These are phyloP conservation scores for Penicillium verhagenii DNA, from an alignment of 495 filamentous ascomycete species.

Conservation along the genomic window DNA sequence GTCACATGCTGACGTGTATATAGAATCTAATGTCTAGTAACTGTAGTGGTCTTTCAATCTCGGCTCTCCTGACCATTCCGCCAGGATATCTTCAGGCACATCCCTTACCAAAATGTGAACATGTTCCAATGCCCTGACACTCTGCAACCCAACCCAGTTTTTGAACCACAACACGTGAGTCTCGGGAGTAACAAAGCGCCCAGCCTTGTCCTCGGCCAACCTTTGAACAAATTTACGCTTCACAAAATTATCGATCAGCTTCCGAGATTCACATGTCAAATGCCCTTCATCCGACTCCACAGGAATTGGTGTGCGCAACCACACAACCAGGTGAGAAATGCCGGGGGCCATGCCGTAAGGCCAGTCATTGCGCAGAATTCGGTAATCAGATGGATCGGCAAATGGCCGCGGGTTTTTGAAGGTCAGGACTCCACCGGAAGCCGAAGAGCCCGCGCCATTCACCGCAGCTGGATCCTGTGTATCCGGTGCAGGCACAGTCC, in stretches of 20 bases:
- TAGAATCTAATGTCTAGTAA: neutral
- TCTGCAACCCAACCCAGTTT: slow-evolving; percentile 89
- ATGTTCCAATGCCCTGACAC: slow-evolving; percentile 79
- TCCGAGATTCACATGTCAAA: slow-evolving; percentile 65
- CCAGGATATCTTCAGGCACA: slow-evolving; percentile 56
- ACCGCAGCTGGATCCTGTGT: neutral
- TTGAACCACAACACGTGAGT: slow-evolving; percentile 86
- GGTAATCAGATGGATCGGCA: slow-evolving; percentile 66
- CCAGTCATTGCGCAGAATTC: slow-evolving; percentile 86
- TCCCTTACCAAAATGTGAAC: slow-evolving; percentile 67
- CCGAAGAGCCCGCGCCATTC: neutral
- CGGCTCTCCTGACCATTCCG: slow-evolving; percentile 57
- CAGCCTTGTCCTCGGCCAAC: slow-evolving; percentile 41
- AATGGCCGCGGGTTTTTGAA: slow-evolving; percentile 59
- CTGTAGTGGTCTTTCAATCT: too few relatives aligned
- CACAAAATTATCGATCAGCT: slow-evolving; percentile 65
- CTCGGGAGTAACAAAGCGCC: slow-evolving; percentile 34
- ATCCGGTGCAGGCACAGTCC: slow-evolving; percentile 1
- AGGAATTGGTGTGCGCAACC: slow-evolving; percentile 55
- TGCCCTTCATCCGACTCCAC: slow-evolving; percentile 59
- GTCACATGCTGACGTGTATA: neutral
- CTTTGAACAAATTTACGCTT: slow-evolving; percentile 60
- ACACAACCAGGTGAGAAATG: slow-evolving; percentile 63
- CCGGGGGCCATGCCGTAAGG: slow-evolving; percentile 74
- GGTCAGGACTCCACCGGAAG: neutral